phyloP scores from a whole-genome alignment of 345 rosid species.

The Eucalyptus albens region DNA sequence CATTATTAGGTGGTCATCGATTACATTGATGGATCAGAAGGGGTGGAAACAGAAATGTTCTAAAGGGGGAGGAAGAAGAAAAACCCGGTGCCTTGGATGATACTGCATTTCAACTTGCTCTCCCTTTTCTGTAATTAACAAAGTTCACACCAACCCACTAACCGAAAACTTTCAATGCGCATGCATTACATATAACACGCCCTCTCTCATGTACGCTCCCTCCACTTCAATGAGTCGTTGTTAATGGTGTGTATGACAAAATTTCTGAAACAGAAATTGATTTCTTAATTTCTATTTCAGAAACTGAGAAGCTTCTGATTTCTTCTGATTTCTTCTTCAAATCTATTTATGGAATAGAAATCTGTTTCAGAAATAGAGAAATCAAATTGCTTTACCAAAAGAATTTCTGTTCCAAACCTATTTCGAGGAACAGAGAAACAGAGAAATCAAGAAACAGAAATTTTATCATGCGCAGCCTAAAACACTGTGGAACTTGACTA shows the following conservation, averaged over 20 bases:
- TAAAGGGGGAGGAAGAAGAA: neutral
- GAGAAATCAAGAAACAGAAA: too few species aligned
- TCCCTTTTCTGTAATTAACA: neutral
- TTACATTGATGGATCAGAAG: neutral
- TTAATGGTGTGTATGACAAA: too few species aligned
- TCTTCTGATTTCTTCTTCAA: too few species aligned
- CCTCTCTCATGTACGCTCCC: neutral
- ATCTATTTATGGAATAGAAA: too few species aligned
- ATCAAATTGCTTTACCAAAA: too few species aligned
- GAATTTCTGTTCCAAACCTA: too few species aligned
- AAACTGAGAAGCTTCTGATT: too few species aligned
- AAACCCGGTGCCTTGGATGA: neutral
- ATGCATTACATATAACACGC: neutral
- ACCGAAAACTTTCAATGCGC: neutral
- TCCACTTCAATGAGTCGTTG: neutral
- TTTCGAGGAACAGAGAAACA: too few species aligned
- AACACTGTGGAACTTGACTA: neutral
- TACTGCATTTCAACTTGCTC: neutral
- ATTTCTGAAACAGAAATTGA: too few species aligned
- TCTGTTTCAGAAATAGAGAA: too few species aligned
- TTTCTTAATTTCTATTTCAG: too few species aligned
- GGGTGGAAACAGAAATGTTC: neutral
- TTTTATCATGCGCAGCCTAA: too few species aligned
- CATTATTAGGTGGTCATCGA: neutral
- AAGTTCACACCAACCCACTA: neutral